Evolutionary conservation across 2,329 filamentous ascomycete species (phyloP), one percentile per base, ranked within the genome.

Genomic region (Paraconiothyrium sp.): DNA sequence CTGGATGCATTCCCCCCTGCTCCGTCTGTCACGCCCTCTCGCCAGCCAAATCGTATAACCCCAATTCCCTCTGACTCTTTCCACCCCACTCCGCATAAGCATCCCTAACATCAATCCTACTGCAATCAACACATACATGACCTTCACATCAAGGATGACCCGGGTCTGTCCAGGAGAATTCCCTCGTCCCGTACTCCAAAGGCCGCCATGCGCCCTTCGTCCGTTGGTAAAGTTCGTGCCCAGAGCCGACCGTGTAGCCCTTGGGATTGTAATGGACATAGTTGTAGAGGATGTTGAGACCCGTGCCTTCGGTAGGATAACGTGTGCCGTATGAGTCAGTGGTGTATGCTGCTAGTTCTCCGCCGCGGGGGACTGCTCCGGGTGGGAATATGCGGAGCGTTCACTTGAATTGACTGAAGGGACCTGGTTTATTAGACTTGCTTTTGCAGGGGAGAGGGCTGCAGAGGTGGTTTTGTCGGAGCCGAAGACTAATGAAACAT

Each of bases 161-260:
- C 72, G 55, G 14, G 67, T 66, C 22, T 73, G 68, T 2, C 69
- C 68, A 5, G 71, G 63, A 39, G 70, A 72, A 47, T 67, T 66
- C n/a, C 5, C 69, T 57, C 1, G 75, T 72, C 0, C 81, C 81
- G 7, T 71, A 62, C 44, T 81, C 78, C 58, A 83, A 83, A 0
- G 79, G 73, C 6, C 76, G 68, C 64, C 67, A 81, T 11, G 72
- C 75, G 1, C 66, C 50, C 3, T 60, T 46, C 20, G 57, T 44
- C 41, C 20, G 62, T 1, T 66, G 35, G 58, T 54, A 60, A 24
- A 65, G 60, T 1, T 34, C 61, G 9, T 70, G 62, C 14, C 60
- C 65, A 0, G 64, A 61, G 6, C 34, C 58, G 14, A 57, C 58
- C 69, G 66, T 75, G n/a, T n/a, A n/a, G 24, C 69, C 57, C 4